Base-by-base conservation (phyloP, 2,329 filamentous ascomycete genomes). In the Coccinonectria pachysandricola region DNA sequence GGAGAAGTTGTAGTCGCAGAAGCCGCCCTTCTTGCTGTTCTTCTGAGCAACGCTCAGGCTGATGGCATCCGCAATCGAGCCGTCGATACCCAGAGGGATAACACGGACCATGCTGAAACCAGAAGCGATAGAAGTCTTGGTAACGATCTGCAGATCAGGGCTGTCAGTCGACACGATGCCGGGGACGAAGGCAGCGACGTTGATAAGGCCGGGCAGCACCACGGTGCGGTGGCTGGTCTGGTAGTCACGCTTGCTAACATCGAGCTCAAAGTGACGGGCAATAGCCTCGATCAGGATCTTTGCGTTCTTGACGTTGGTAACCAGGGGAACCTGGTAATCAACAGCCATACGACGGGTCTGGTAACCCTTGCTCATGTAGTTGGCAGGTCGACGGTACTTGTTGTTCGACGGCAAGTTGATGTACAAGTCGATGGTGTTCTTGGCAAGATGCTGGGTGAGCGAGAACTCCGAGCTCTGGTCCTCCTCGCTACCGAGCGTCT, bases 371-470 rank as follows among this genome's bases (percentile, higher is more conserved):
- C 83, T 92, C 79, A 98, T 92, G 62, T 96, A 98, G 65, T 86
- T 98, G 46, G 91, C 91, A 16, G 91, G 91, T 42, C 91, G 78
- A 45, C 91, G 76, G 69, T 92, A 98, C 56, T 87, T 83, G 66
- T 98, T 98, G 72, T 75, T 94, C 8, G 91, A 96, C n/a, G 91
- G 91, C 58, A 98, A 60, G 59, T 98, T 98, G 75, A 98, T 95
- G 65, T 98, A 98, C 34, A 98, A 64, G 55, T 96, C 88, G 47
- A 98, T 98, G 56, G 91, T 78, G 62, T 96, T 96, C 64, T 94
- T 96, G 32, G 88, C 82, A 59, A 98, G 64, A 63, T 95, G 88
- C 61, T 96, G 86, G 2, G 86, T 95, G 36, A 98, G 71, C 7
- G 91, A 98, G 63, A 93, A 98, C 60, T 98, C 91, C 0, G 86